Conservation (phyloP, 306 rosid species). For the Arachis stenosperma region DNA sequence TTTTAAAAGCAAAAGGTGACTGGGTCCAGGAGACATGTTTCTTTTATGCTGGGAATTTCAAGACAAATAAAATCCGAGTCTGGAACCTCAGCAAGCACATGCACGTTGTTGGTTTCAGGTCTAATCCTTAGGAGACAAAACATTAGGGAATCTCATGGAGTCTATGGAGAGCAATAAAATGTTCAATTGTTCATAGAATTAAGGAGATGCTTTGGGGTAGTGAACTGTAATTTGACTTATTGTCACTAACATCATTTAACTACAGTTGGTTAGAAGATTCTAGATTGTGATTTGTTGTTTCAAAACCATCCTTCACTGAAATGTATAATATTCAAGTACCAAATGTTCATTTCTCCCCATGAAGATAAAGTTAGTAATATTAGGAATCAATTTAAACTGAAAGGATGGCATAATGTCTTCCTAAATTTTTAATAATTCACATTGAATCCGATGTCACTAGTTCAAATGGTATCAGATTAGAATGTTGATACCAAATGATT, state of each 20-base stretch:
- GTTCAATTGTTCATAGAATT: conserved; percentile 7
- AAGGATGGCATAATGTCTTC: background rate
- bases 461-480: background rate
- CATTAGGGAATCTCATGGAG: background rate
- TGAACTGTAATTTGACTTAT: conserved; percentile 25
- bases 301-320: background rate
- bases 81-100: background rate
- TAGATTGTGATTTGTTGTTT: conserved; percentile 20
- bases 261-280: conserved; percentile 3
- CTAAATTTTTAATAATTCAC: background rate
- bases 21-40: conserved; percentile 15
- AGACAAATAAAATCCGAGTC: conserved; percentile 1
- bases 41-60: conserved; percentile 17
- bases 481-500: background rate
- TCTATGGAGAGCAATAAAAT: conserved; percentile 7
- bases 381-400: conserved; percentile 8
- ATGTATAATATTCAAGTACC: conserved; percentile 17
- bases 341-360: background rate
- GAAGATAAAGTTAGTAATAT: background rate
- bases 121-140: background rate
- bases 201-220: conserved; percentile 29
- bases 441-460: background rate
- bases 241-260: conserved; percentile 9
- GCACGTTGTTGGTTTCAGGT: conserved; percentile 5
- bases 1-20: conserved; percentile 25